phyloP scores from a whole-genome alignment of 225 moss, liverwort and hornwort genomes.

The Ulota crispa region DNA sequence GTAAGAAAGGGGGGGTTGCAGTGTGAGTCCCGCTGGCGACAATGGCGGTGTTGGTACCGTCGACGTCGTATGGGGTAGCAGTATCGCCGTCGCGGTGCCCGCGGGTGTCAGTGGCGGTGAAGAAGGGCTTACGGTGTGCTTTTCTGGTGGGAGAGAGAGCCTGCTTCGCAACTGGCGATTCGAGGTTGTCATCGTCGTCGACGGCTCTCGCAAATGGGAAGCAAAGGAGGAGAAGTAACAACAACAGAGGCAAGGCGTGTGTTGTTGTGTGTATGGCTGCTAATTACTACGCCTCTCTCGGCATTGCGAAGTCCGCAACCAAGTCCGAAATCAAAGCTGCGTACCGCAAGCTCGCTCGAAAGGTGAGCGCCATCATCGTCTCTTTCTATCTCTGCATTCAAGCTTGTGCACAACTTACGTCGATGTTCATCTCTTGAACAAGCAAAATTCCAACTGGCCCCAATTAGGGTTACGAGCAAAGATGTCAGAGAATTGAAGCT shows the following conservation, averaged over 20 bases:
- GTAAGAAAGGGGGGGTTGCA: slow-evolving; percentile 16
- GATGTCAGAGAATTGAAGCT: background rate
- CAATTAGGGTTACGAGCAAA: background rate
- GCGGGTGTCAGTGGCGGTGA: slow-evolving; percentile 18
- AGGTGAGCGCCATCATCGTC: slow-evolving; percentile 28
- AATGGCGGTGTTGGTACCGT: slow-evolving; percentile 48
- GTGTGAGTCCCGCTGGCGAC: slow-evolving; percentile 1
- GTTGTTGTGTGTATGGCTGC: slow-evolving; percentile 58
- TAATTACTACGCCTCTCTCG: slow-evolving; percentile 56
- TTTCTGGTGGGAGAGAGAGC: slow-evolving; percentile 41
- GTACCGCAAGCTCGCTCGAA: slow-evolving; percentile 59
- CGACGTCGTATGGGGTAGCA: slow-evolving; percentile 32
- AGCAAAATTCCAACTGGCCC: too few species aligned
- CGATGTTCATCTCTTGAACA: too few species aligned
- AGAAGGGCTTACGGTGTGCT: slow-evolving; percentile 24
- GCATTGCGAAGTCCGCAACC: slow-evolving; percentile 44
- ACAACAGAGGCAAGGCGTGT: slow-evolving; percentile 21
- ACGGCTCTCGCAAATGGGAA: slow-evolving; percentile 12
- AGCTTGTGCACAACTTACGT: background rate
- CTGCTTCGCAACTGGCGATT: slow-evolving; percentile 36
- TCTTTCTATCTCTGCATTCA: background rate
- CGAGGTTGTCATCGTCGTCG: slow-evolving; percentile 21
- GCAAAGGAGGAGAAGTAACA: slow-evolving; percentile 9
- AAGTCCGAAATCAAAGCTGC: slow-evolving; percentile 64
- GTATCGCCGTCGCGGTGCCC: slow-evolving; percentile 28